Evolutionary conservation across 75 land plant genomes (phyloP).

Genomic region (Pseudotsuga menziesii): DNA sequence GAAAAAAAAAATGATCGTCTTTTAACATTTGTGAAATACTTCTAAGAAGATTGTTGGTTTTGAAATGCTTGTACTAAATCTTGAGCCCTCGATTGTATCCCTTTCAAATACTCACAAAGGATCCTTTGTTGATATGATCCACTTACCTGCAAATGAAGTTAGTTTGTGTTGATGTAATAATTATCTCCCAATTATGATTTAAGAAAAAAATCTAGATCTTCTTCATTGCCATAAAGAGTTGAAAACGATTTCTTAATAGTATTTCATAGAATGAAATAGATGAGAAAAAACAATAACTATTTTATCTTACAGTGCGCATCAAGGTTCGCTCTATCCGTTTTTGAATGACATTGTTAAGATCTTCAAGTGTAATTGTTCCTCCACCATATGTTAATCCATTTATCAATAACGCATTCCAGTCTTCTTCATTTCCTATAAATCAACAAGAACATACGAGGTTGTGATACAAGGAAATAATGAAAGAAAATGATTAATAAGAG

Average conservation of each 20-base stretch:
- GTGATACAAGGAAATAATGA: background rate
- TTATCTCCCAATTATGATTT: too few relatives aligned
- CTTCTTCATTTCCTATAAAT: constrained; percentile 58
- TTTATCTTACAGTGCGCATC: constrained; percentile 68
- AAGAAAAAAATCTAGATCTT: too few relatives aligned
- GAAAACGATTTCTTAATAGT: too few relatives aligned
- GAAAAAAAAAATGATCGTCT: too few relatives aligned
- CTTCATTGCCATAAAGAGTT: background rate
- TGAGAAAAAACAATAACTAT: too few relatives aligned
- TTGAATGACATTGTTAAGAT: constrained; percentile 53
- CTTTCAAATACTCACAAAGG: constrained; percentile 65
- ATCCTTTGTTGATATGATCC: constrained; percentile 76
- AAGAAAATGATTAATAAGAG: too few relatives aligned
- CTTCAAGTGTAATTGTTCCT: constrained; percentile 52
- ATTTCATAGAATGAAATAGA: too few relatives aligned
- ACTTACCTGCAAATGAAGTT: constrained; percentile 47
- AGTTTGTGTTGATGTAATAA: background rate
- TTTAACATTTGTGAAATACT: too few relatives aligned
- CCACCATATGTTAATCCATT: constrained; percentile 57
- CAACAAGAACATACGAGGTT: background rate
- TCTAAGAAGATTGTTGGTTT: constrained; percentile 31
- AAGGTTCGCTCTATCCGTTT: constrained; percentile 75
- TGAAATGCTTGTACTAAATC: constrained; percentile 47
- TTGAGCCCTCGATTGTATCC: constrained; percentile 58
- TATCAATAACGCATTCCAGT: constrained; percentile 66